Evolutionary conservation across 441 rosid species (phyloP).

Genomic region (Euphorbia schlechtendalii): DNA sequence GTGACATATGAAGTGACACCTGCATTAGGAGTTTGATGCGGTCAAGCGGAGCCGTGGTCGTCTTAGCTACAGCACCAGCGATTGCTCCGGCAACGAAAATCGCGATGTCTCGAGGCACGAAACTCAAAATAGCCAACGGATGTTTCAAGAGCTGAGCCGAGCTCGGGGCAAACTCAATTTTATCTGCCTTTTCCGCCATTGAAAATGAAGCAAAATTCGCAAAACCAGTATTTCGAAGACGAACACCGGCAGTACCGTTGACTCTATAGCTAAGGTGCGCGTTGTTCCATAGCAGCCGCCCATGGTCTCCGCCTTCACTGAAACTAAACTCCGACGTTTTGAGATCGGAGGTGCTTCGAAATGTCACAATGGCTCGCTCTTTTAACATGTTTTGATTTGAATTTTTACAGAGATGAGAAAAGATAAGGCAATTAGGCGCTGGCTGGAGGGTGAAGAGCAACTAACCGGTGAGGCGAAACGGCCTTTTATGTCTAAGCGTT

Average conservation of each 20-base stretch:
- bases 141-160: slow-evolving; percentile 67
- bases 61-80: slow-evolving; percentile 93
- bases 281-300: slow-evolving; percentile 15
- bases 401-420: slow-evolving; percentile 7
- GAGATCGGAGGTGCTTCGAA: slow-evolving; percentile 38
- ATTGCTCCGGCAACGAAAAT: slow-evolving; percentile 85
- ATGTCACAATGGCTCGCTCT: slow-evolving; percentile 31
- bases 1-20: slow-evolving; percentile 28
- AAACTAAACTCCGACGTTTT: slow-evolving; percentile 29
- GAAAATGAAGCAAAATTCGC: slow-evolving; percentile 59
- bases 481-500: background rate
- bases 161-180: slow-evolving; percentile 47
- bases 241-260: slow-evolving; percentile 8
- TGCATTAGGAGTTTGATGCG: slow-evolving; percentile 96
- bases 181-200: slow-evolving; percentile 43
- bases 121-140: slow-evolving; percentile 62
- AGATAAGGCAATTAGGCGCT: slow-evolving; percentile 30
- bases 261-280: slow-evolving; percentile 3
- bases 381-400: slow-evolving; percentile 41
- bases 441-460: background rate
- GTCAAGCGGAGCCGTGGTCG: slow-evolving; percentile 92
- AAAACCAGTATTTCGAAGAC: slow-evolving; percentile 17
- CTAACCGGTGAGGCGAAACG: background rate
- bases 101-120: slow-evolving; percentile 65
- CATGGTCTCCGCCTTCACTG: slow-evolving; percentile 15